Base-by-base conservation (phyloP, 441 rosid genomes). In the Bruguiera hainesii region DNA sequence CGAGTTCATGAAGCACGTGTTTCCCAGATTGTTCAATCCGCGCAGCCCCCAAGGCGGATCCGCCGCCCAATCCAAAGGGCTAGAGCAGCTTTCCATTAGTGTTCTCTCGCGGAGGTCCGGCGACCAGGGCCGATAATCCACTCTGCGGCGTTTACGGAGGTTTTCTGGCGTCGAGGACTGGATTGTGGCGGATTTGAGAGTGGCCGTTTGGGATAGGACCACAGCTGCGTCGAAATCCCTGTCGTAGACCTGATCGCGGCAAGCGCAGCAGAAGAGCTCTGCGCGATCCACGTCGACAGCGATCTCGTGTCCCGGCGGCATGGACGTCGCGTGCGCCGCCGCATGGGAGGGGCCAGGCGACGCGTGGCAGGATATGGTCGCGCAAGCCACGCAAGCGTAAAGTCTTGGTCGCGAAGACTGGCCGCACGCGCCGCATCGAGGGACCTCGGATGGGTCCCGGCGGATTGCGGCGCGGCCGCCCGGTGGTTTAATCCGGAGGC, bases 1-100 rank as follows among this genome's bases (percentile, higher is more conserved):
- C 13, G 90, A 89, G 70, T 85, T 89, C 96, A 89, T 89, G 64
- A 87, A 89, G 55, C 93, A 89, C 1, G 93, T 89, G 65, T 85
- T 89, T 29, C 96, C 96, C 57, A 89, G 57, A 64, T 89, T 89
- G 73, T 83, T 87, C 75, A 87, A 67, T 39, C 93, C 96, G 6
- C 93, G 81, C 42, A 89, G 61, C 23, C 91, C 96, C 70, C 81
- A 61, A 1, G 89, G 82, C 72, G 69, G 61, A 50, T 77, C 82
- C 29, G 64, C 53, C 10, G 60, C 33, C 23, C 60, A 58, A 35
- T 70, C 74, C 48, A 84, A 52, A 33, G 75, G 69, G 39, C 66
- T 77, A 16, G 84, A 80, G 25, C 76, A 63, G 29, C 49, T 73
- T 53, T 63, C 78, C 60, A 78, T 70, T 25, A 79, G 21, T 16